Base-by-base conservation (phyloP, 139 green algal species). In the Chlorella sp. region DNA sequence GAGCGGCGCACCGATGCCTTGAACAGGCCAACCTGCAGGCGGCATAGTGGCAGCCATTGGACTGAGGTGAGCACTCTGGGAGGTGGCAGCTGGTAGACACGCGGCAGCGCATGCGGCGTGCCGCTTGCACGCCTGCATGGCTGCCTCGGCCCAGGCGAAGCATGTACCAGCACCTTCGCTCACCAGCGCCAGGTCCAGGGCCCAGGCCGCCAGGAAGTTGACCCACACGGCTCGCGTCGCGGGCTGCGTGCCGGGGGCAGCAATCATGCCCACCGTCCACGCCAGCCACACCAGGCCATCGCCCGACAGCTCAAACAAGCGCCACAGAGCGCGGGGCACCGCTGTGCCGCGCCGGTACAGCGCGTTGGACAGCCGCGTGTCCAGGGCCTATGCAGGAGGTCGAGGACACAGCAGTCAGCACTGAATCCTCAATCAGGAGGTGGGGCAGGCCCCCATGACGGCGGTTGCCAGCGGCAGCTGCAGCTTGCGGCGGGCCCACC, bases 221-320 rank as follows among this genome's bases (percentile, higher is more conserved):
- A 40, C 51, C 65, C 64, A 80, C 28, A 20, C 38, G 4, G 36
- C 30, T 16, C 74, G 70, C 19, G 70, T n/a, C 3, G 74, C 38
- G 1, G 62, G 68, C 38, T 70, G 73, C 13, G 76, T 65, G 32
- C 17, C n/a, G 16, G 89, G 89, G 46, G 74, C 38, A 13, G 85
- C 46, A 28, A 51, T 48, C 1, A 69, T 40, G 9, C 26, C 60
- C 1, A 83, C 1, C 8, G 73, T 69, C 19, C 84, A 24, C 5
- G 84, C 65, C 0, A 93, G 62, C 90, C 90, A 93, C 56, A 94
- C 40, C 1, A 94, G 65, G 28, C 87, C 90, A n/a, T 92, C 89
- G 43, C 92, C 92, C 22, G 43, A 80, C 41, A 92, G 84, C 81
- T 94, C 92, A 30, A 94, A 76, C 8, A 89, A 34, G 48, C 89